phyloP scores from a whole-genome alignment of 1,284 basidiomycete species.

The Marasmius sp. region DNA sequence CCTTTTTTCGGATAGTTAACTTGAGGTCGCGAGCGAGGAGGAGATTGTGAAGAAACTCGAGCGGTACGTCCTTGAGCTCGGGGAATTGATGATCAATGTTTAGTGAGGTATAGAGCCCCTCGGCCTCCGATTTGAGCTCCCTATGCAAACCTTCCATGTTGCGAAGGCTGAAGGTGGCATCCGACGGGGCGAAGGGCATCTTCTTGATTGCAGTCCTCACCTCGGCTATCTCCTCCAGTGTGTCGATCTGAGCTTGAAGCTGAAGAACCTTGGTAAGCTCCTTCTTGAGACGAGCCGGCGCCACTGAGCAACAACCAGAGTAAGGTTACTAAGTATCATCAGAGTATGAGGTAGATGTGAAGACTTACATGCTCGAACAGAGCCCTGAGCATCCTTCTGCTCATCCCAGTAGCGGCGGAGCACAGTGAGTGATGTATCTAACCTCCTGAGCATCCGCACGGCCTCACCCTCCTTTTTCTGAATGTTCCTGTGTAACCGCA shows the following conservation, averaged over 20 bases:
- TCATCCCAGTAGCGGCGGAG: not conserved
- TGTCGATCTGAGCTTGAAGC: not conserved
- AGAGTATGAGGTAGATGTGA: no score
- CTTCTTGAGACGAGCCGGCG: not conserved
- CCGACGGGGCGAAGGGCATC: not conserved
- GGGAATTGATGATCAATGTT: not conserved
- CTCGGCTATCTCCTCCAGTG: not conserved
- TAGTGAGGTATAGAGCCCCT: not conserved
- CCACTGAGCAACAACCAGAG: not conserved
- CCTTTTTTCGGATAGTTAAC: not conserved
- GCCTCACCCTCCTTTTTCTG: not conserved
- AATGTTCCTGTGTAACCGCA: not conserved
- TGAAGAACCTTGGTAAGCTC: not conserved
- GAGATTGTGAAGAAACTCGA: not conserved
- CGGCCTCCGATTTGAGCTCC: not conserved
- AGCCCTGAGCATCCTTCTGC: not conserved
- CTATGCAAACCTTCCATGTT: not conserved
- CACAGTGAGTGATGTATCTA: not conserved
- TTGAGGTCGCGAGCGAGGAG: not conserved
- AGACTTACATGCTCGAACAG: not conserved
- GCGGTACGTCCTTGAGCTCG: not conserved
- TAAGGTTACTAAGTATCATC: not conserved
- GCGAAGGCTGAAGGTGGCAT: not conserved
- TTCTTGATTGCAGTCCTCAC: not conserved
- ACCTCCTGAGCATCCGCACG: not conserved